A percentile compares a stretch with the other conserved stretches of the same genome.
phyloP scores from a whole-genome alignment of 1,284 basidiomycete species.

The Omphalotus olearius region DNA sequence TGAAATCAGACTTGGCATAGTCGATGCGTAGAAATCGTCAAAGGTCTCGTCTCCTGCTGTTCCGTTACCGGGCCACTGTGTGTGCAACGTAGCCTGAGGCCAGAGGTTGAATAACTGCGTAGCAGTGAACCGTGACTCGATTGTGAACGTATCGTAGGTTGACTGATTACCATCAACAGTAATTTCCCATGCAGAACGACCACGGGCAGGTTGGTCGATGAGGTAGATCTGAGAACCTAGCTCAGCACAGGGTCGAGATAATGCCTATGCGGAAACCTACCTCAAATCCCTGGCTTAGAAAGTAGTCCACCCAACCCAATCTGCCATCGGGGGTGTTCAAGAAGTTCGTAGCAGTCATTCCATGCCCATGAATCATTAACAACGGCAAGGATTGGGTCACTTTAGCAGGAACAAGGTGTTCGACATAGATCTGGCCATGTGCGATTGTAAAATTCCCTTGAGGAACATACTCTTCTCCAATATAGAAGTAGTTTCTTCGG shows the following conservation, averaged over 20 bases:
- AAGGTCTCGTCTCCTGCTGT: slow-evolving; percentile 40
- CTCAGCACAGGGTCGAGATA: neutral
- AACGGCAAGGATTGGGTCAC: slow-evolving; percentile 26
- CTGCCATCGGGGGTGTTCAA: slow-evolving; percentile 34
- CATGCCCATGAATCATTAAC: slow-evolving; percentile 22
- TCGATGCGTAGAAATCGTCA: slow-evolving; percentile 40
- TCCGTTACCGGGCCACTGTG: slow-evolving; percentile 49
- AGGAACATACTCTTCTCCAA: slow-evolving; percentile 26
- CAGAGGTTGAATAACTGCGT: slow-evolving; percentile 34
- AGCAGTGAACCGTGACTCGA: slow-evolving; percentile 43
- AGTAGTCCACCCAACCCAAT: slow-evolving; percentile 33
- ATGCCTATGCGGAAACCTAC: slow-evolving; percentile 17
- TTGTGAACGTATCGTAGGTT: slow-evolving; percentile 24
- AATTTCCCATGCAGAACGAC: slow-evolving; percentile 42
- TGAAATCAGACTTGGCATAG: slow-evolving; percentile 29
- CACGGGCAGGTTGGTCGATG: slow-evolving; percentile 47
- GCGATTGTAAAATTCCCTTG: slow-evolving; percentile 18
- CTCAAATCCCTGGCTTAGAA: slow-evolving; percentile 31
- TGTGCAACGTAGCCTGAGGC: slow-evolving; percentile 43
- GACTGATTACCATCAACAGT: slow-evolving; percentile 33
- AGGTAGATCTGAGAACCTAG: slow-evolving; percentile 36
- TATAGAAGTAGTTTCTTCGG: slow-evolving; percentile 29
- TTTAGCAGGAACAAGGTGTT: slow-evolving; percentile 26
- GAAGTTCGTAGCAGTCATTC: slow-evolving; percentile 32
- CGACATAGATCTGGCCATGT: slow-evolving; percentile 32